Conservation (phyloP, 192 early-diverging fungal species). For the Mortierella claussenii region DNA sequence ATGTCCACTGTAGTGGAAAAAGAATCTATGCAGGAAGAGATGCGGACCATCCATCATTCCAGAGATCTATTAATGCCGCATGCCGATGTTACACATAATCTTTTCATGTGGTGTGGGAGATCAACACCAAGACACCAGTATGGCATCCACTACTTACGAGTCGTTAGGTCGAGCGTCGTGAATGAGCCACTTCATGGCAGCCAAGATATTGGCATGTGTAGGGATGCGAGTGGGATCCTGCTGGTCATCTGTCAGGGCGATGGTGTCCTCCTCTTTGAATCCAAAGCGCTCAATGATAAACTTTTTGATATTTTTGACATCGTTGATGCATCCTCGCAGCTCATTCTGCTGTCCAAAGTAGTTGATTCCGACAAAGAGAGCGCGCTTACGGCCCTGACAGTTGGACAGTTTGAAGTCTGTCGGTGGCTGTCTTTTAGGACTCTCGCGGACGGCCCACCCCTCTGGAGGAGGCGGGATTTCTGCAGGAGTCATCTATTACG, state of each 20-base stretch:
- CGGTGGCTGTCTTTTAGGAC: conserved; percentile 27
- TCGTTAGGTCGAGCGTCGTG: conserved; percentile 77
- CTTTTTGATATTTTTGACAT: conserved; percentile 78
- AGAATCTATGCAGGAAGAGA: conserved; percentile 73
- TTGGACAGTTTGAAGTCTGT: conserved; percentile 60
- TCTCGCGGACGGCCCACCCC: conserved; percentile 24
- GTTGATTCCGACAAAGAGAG: conserved; percentile 95
- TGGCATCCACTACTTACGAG: conserved; percentile 69
- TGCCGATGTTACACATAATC: too few relatives aligned
- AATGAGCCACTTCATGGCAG: conserved; percentile 83
- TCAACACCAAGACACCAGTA: too few relatives aligned
- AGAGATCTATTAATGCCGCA: too few relatives aligned
- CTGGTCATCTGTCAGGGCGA: conserved; percentile 84
- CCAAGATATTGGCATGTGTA: conserved; percentile 76
- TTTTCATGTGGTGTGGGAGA: too few relatives aligned
- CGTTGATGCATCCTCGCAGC: conserved; percentile 84
- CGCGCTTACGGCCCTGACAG: conserved; percentile 79
- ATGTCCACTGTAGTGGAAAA: conserved; percentile 87
- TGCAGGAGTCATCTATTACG: conserved; percentile 17
- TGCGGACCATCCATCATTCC: too few relatives aligned
- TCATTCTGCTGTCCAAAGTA: conserved; percentile 73
- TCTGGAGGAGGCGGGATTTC: conserved; percentile 22
- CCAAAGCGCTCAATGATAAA: conserved; percentile 73
- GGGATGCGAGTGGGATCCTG: conserved; percentile 69
- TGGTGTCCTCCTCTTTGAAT: conserved; percentile 76